phyloP scores from a whole-genome alignment of 2,329 filamentous ascomycete genomes.

The Helotiales sp. region DNA sequence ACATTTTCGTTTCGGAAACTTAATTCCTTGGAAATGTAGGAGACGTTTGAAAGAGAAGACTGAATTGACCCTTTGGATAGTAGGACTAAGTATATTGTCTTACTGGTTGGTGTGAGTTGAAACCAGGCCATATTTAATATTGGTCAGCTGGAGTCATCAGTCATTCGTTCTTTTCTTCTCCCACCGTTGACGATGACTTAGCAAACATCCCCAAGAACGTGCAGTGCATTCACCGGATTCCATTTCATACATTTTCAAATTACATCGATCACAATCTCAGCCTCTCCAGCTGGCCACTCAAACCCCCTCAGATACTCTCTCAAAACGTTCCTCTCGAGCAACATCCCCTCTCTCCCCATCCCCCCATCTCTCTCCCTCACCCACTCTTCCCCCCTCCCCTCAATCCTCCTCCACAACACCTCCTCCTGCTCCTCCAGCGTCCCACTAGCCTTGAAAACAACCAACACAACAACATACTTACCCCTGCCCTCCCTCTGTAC shows the following conservation, averaged over 20 bases:
- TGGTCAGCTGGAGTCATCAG: too few species aligned
- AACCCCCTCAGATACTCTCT: constrained; percentile 11
- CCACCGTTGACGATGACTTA: too few species aligned
- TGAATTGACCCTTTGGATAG: too few species aligned
- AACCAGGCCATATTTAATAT: too few species aligned
- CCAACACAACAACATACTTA: background rate
- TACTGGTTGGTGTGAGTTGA: too few species aligned
- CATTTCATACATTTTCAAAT: background rate
- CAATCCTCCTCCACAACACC: constrained; percentile 13
- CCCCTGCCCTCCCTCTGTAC: background rate
- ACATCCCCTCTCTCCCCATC: constrained; percentile 13
- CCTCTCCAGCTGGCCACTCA: constrained; percentile 20
- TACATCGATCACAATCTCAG: constrained; percentile 10
- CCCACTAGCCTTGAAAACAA: background rate
- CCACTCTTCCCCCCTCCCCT: background rate
- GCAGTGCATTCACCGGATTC: too few species aligned
- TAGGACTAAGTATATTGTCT: too few species aligned
- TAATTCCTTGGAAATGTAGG: too few species aligned
- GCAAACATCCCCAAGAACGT: too few species aligned
- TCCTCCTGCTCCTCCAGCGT: background rate
- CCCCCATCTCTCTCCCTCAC: background rate
- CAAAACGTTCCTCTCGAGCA: constrained; percentile 10
- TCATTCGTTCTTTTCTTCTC: too few species aligned
- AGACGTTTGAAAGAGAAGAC: too few species aligned
- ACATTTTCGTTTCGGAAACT: too few species aligned